These are phyloP conservation scores for Yamadazyma ubonensis DNA, from an alignment of 805 yeast genomes.

Conservation along the genomic window DNA sequence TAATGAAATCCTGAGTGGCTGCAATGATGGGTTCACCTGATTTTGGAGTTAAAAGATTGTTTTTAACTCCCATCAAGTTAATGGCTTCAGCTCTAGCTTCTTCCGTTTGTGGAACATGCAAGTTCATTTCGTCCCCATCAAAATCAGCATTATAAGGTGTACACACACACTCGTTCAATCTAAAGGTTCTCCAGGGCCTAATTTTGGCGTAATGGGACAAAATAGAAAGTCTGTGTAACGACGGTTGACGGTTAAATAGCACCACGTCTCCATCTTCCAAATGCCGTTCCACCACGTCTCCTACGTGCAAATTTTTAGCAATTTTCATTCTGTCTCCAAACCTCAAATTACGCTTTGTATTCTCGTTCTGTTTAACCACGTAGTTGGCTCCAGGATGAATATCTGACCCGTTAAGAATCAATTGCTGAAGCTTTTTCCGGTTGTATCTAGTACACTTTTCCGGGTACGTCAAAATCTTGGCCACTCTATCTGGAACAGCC, in stretches of 20 bases:
- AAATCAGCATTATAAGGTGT: conserved; percentile 99
- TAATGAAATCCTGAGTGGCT: conserved; percentile 98
- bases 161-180: conserved; percentile 97
- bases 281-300: conserved; percentile 95
- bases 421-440: conserved; percentile 66
- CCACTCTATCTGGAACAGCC: conserved; percentile 96
- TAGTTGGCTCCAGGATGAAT: conserved; percentile 97
- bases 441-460: conserved; percentile 92
- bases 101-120: conserved; percentile 98
- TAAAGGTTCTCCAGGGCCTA: conserved; percentile 96
- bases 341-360: conserved; percentile 80
- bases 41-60: conserved; percentile 90
- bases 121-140: conserved; percentile 99
- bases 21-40: conserved; percentile 99
- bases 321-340: conserved; percentile 81
- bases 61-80: conserved; percentile 95
- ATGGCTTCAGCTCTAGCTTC: conserved; percentile 99
- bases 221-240: conserved; percentile 91
- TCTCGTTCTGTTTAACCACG: conserved; percentile 76
- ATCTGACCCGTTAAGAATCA: conserved; percentile 82
- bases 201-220: conserved; percentile 93
- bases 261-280: conserved; percentile 97
- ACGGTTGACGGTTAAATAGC: conserved; percentile 95
- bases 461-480: conserved; percentile 93
- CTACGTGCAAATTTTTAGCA: conserved; percentile 74